A percentile compares a stretch with the other conserved stretches of the same genome.
Conservation (phyloP, 2,329 filamentous ascomycete genomes). For the Sporothrix phasma region DNA sequence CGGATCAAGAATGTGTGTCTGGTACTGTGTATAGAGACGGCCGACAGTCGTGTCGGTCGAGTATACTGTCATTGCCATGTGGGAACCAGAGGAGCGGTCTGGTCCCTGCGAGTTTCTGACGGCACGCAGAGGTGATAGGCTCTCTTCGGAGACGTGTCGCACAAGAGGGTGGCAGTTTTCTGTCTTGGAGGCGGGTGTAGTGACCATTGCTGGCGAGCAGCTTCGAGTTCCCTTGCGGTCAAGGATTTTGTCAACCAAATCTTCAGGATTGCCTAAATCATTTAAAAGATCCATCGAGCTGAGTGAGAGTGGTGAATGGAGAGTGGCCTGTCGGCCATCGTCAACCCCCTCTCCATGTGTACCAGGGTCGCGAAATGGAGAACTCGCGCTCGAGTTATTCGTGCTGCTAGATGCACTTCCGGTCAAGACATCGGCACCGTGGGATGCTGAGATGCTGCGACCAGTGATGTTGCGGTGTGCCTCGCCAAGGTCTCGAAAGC, state of each 20-base stretch:
- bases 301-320: not conserved
- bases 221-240: not conserved
- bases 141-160: not conserved
- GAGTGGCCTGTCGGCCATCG: not conserved
- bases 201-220: not conserved
- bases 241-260: constrained; percentile 8
- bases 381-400: not conserved
- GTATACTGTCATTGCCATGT: constrained; percentile 12
- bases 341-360: not conserved
- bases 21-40: constrained; percentile 27
- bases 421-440: not conserved
- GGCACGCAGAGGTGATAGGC: not conserved
- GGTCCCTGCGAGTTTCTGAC: not conserved
- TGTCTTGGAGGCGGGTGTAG: not conserved
- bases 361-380: constrained; percentile 5
- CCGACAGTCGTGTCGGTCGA: constrained; percentile 26
- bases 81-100: constrained; percentile 9
- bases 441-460: constrained; percentile 14
- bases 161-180: not conserved
- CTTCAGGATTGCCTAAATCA: not conserved
- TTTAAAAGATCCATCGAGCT: not conserved
- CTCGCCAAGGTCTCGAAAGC: constrained; percentile 30
- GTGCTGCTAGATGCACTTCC: not conserved
- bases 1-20: constrained; percentile 14
- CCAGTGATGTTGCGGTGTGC: constrained; percentile 32